Evolutionary conservation across 352 stramenopile species (phyloP).

Genomic region (Phytophthora uliginosa): DNA sequence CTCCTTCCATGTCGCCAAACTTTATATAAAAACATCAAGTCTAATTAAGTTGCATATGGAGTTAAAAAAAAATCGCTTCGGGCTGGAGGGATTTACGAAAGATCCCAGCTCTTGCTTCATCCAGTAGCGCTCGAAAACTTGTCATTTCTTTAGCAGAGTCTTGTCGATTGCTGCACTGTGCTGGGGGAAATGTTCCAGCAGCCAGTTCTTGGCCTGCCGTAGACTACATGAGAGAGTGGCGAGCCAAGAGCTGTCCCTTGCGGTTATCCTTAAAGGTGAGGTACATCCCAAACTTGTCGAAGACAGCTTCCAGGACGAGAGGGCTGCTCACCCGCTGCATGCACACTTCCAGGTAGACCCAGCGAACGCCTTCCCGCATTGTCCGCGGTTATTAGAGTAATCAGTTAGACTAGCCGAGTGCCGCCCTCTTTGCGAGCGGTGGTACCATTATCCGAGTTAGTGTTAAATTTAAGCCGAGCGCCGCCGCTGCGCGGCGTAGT

Average conservation of each 20-base stretch:
- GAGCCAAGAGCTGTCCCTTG: constrained; percentile 10
- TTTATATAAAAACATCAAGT: no score
- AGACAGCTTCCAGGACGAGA: constrained; percentile 11
- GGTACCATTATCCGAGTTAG: no score
- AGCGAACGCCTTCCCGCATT: constrained; percentile 17
- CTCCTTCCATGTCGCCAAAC: no score
- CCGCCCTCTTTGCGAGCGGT: no score
- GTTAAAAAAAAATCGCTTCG: no score
- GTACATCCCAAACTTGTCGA: constrained; percentile 38
- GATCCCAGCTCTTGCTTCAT: constrained; percentile 8
- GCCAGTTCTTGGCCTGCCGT: constrained; percentile 31
- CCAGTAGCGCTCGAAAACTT: constrained; percentile 21
- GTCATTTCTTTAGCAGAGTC: constrained; percentile 25
- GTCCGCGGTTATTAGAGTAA: no score
- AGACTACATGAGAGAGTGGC: constrained; percentile 32
- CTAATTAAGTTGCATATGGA: no score
- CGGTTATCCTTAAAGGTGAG: constrained; percentile 26
- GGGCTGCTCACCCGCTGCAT: constrained; percentile 11
- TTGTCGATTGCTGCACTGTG: constrained; percentile 11
- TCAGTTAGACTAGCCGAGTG: no score
- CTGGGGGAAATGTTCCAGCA: constrained; percentile 22
- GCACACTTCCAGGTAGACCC: constrained; percentile 24
- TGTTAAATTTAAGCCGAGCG: no score
- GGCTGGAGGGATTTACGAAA: no score
- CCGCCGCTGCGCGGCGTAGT: no score